These are phyloP conservation scores for Extremus antarcticus DNA, from an alignment of 495 filamentous ascomycete genomes.

Conservation along the genomic window DNA sequence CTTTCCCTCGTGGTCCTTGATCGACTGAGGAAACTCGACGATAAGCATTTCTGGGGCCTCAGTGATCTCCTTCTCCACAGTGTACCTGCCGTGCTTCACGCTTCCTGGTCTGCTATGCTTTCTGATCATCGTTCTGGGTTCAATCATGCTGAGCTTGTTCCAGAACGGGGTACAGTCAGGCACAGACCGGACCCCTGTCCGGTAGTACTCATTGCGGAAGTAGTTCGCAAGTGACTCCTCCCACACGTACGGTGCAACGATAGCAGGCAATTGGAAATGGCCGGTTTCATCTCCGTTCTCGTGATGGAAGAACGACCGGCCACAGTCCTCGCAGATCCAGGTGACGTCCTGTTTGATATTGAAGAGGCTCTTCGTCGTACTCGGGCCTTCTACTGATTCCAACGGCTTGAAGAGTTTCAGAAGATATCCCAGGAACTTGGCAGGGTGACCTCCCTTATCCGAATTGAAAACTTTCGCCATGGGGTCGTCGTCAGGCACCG, in stretches of 20 bases:
- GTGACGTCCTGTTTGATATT: neutral
- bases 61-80: neutral
- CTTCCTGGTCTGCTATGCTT: neutral
- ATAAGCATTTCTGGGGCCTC: constrained; percentile 7
- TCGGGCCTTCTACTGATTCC: neutral
- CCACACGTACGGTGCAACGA: neutral
- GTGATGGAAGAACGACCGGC: too few species aligned
- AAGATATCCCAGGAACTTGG: neutral
- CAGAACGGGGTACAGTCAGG: neutral
- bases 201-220: neutral
- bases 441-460: neutral
- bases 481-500: too few species aligned
- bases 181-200: neutral
- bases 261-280: neutral
- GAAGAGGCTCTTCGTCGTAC: neutral
- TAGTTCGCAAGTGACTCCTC: neutral
- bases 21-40: neutral
- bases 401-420: neutral
- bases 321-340: constrained; percentile 2
- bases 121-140: neutral
- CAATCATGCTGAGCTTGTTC: neutral
- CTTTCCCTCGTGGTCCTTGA: neutral
- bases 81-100: neutral
- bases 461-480: too few species aligned
- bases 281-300: neutral